Evolutionary conservation across 2,329 filamentous ascomycete genomes (phyloP).

Genomic region (Fonsecaea pugnacius): DNA sequence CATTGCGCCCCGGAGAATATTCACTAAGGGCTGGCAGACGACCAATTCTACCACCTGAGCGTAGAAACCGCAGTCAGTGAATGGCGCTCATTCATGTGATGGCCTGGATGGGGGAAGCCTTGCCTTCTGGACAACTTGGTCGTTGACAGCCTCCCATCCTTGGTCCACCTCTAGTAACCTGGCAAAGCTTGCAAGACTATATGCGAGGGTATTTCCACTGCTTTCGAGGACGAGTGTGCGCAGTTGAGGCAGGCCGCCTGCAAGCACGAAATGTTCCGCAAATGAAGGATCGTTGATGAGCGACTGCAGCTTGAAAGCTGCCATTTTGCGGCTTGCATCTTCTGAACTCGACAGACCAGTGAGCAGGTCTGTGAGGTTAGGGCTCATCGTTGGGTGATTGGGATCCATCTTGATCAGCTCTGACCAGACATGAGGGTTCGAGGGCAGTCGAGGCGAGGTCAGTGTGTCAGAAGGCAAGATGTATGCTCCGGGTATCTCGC

Average conservation of each 20-base stretch:
- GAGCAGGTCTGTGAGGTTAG: slow-evolving; percentile 62
- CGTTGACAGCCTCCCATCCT: slow-evolving; percentile 77
- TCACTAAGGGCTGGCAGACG: slow-evolving; percentile 92
- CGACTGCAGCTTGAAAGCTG: slow-evolving; percentile 94
- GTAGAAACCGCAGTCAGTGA: slow-evolving; percentile 3
- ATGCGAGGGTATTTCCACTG: slow-evolving; percentile 91
- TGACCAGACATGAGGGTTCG: slow-evolving; percentile 21
- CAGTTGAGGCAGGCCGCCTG: slow-evolving; percentile 80
- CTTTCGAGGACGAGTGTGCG: slow-evolving; percentile 81
- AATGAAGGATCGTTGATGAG: slow-evolving; percentile 96
- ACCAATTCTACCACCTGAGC: slow-evolving; percentile 81
- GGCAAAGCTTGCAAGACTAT: slow-evolving; percentile 86
- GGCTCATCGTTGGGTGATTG: slow-evolving; percentile 29
- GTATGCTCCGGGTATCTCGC: slow-evolving; percentile 11
- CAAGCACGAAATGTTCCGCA: slow-evolving; percentile 92
- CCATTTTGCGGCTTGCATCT: slow-evolving; percentile 96
- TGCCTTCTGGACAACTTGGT: slow-evolving; percentile 60
- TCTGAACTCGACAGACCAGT: slow-evolving; percentile 66
- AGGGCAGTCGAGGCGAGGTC: slow-evolving; percentile 12
- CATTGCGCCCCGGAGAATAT: slow-evolving; percentile 95
- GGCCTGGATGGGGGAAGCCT: slow-evolving; percentile 10
- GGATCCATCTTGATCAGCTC: slow-evolving; percentile 29
- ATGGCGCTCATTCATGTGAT: not conserved
- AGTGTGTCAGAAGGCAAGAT: slow-evolving; percentile 21
- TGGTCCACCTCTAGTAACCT: slow-evolving; percentile 93